phyloP scores from a whole-genome alignment of 2,329 filamentous ascomycete species.

The Pseudodiploospora longispora region DNA sequence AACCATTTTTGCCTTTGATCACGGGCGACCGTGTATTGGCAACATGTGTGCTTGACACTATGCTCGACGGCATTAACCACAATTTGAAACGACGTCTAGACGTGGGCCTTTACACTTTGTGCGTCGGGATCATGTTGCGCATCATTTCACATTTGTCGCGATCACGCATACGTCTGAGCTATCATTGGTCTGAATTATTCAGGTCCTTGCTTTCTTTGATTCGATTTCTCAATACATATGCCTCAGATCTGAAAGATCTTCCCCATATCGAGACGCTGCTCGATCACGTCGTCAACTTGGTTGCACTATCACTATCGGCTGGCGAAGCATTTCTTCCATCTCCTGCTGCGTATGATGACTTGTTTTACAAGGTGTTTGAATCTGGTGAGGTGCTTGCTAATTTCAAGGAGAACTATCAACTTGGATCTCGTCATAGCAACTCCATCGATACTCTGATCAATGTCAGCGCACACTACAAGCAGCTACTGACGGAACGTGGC shows the following conservation, averaged over 20 bases:
- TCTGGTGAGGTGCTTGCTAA: conserved; percentile 73
- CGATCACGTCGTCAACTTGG: conserved; percentile 69
- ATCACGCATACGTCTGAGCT: conserved; percentile 70
- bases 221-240: conserved; percentile 84
- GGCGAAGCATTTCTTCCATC: conserved; percentile 89
- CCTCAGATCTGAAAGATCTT: conserved; percentile 62
- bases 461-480: conserved; percentile 79
- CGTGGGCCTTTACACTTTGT: conserved; percentile 73
- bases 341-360: conserved; percentile 81
- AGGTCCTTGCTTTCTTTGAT: conserved; percentile 79
- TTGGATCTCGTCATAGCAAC: conserved; percentile 50
- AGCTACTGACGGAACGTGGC: conserved; percentile 58
- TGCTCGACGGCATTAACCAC: conserved; percentile 88
- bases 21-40: conserved; percentile 65
- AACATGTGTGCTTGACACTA: conserved; percentile 71
- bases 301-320: conserved; percentile 74
- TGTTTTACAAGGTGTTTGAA: conserved; percentile 98
- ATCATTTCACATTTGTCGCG: conserved; percentile 77
- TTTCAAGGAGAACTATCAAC: conserved; percentile 70
- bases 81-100: conserved; percentile 83
- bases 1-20: conserved; percentile 73
- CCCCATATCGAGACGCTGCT: conserved; percentile 66
- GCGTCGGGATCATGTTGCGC: conserved; percentile 72
- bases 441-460: conserved; percentile 79
- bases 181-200: conserved; percentile 96